phyloP scores from a whole-genome alignment of 1,284 basidiomycete species.

The Chalciporus sp. region DNA sequence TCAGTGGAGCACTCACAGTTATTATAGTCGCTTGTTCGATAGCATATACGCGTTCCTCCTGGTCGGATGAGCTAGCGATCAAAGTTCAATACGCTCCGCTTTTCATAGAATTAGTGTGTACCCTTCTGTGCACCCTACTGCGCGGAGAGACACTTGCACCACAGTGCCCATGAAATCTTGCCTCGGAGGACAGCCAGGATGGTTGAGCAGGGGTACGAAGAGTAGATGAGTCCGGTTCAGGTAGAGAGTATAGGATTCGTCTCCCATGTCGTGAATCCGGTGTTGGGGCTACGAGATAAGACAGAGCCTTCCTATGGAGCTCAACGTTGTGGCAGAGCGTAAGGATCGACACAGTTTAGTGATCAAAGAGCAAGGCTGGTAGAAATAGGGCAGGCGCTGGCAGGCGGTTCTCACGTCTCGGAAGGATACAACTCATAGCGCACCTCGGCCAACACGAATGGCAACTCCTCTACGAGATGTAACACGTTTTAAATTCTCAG shows the following conservation, averaged over 20 bases:
- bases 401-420: neutral
- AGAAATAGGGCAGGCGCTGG: neutral
- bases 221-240: slow-evolving; percentile 29
- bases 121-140: slow-evolving; percentile 25
- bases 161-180: slow-evolving; percentile 20
- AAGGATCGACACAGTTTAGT: too few species aligned
- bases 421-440: neutral
- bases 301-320: neutral
- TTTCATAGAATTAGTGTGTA: slow-evolving; percentile 16
- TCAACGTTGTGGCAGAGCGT: neutral
- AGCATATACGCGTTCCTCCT: slow-evolving; percentile 4
- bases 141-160: slow-evolving; percentile 27
- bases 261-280: neutral
- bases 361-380: neutral
- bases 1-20: slow-evolving; percentile 20
- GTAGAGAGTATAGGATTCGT: slow-evolving; percentile 16
- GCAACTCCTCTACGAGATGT: neutral
- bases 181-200: neutral
- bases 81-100: slow-evolving; percentile 5
- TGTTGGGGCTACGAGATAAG: neutral
- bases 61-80: slow-evolving; percentile 6
- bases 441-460: neutral
- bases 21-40: slow-evolving; percentile 19
- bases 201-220: slow-evolving; percentile 21
- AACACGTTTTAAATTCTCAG: neutral